phyloP scores from a whole-genome alignment of 106 monocot genomes.

The Phalaenopsis equestris region DNA sequence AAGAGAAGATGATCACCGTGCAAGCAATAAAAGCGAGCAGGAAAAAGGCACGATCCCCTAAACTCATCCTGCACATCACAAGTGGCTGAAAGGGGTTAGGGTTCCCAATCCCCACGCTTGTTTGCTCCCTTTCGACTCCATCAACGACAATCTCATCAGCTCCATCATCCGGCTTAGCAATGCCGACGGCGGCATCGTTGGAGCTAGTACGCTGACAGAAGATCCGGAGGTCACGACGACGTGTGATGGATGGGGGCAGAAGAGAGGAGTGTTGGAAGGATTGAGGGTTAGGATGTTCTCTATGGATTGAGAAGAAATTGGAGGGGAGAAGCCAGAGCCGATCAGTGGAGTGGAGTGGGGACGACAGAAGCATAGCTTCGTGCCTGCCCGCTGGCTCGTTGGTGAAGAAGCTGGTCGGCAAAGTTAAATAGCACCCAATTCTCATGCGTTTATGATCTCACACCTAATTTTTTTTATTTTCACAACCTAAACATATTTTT shows the following conservation, averaged over 20 bases:
- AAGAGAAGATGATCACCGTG: conserved; percentile 25
- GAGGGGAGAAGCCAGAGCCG: neutral
- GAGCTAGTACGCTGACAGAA: neutral
- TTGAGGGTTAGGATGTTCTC: neutral
- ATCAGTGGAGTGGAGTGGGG: neutral
- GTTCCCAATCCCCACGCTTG: conserved; percentile 26
- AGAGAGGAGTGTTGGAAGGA: neutral
- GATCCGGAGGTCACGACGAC: too few species aligned
- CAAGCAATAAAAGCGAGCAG: conserved; percentile 49
- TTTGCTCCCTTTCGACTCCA: conserved; percentile 5
- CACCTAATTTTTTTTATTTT: too few species aligned
- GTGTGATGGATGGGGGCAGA: neutral
- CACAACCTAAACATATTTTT: too few species aligned
- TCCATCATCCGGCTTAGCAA: neutral
- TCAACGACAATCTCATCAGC: neutral
- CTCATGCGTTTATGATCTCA: too few species aligned
- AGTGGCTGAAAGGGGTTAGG: conserved; percentile 23
- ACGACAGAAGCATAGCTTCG: neutral
- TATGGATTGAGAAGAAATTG: neutral
- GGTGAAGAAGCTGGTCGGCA: neutral
- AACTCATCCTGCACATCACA: conserved; percentile 21
- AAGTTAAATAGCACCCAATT: too few species aligned
- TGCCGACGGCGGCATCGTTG: neutral
- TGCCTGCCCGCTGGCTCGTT: neutral
- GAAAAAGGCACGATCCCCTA: conserved; percentile 69